Evolutionary conservation across 805 yeast species (phyloP).

Genomic region (Saturnispora hagleri): DNA sequence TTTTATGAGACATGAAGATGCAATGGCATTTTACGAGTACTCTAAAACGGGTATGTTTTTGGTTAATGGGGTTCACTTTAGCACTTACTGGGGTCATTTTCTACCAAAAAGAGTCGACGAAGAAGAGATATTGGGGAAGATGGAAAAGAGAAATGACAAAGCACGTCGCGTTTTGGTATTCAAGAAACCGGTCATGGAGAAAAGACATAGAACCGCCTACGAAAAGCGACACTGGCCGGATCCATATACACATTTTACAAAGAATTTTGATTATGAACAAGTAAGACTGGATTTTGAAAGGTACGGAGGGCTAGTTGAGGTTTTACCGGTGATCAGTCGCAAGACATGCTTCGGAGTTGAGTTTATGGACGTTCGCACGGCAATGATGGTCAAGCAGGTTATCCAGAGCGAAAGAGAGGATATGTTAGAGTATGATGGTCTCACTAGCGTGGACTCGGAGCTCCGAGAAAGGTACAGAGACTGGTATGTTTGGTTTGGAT

Average conservation of each 20-base stretch:
- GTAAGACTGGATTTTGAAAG: constrained; percentile 40
- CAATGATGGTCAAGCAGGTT: constrained; percentile 47
- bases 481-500: constrained; percentile 62
- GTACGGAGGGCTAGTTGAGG: constrained; percentile 54
- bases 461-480: constrained; percentile 34
- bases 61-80: constrained; percentile 47
- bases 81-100: constrained; percentile 37
- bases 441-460: not conserved
- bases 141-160: constrained; percentile 29
- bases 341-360: constrained; percentile 53
- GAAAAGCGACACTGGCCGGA: constrained; percentile 32
- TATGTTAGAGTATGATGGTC: not conserved
- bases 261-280: constrained; percentile 37
- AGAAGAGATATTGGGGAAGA: constrained; percentile 4
- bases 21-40: constrained; percentile 43
- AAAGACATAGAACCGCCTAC: constrained; percentile 13
- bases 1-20: constrained; percentile 46
- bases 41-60: constrained; percentile 44
- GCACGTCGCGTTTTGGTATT: constrained; percentile 51
- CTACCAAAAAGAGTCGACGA: constrained; percentile 4
- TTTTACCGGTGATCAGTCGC: constrained; percentile 58
- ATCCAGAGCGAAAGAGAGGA: constrained; percentile 22
- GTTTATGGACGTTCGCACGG: constrained; percentile 48
- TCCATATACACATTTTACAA: constrained; percentile 33
- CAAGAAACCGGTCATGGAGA: constrained; percentile 29